Base-by-base conservation (phyloP, 768 basidiomycete genomes). In the Boletus subcaerulescens region DNA sequence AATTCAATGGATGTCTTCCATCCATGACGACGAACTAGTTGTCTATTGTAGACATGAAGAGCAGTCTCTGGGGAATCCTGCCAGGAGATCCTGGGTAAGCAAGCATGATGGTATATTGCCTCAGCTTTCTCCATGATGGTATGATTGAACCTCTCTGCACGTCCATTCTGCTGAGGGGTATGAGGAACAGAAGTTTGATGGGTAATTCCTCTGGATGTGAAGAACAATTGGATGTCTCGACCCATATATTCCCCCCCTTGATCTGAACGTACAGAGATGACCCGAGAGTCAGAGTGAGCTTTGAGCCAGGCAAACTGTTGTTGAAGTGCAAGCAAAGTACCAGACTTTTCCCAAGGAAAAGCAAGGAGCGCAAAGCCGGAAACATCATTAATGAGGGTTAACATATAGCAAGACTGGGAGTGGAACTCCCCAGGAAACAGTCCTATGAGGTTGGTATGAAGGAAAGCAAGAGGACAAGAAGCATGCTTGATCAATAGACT, bases 391-490 rank as follows among this genome's bases (percentile, higher is more conserved):
- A 39, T 5, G 7, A 39, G 8, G 14, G 38, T 39, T 1, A 39
- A 3, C 5, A 39, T 5, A 7, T n/a, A 39, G 1, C 8, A 0
- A 2, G 15, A 15, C 0, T n/a, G 17, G 4, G 4, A 39, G 4
- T 3, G 14, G 3, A 17, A 39, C 1, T 39, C 33, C 2, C 12
- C 33, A 11, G 33, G 38, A 8, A n/a, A n/a, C 0, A 17, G 38
- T n/a, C 14, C 17, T 17, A 39, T 15, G 5, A 39, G 17, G 7
- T 39, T 17, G 1, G n/a, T 39, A 5, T 39, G 17, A 8, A 39
- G 15, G 2, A 39, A 17, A 13, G 38, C 38, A 39, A 39, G 38
- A 5, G 33, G 10, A 11, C 1, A 5, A 13, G 3, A 11, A 4
- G 33, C 11, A 33, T 4, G 4, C 32, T 33, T 33, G 32, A 33